phyloP scores from a whole-genome alignment of 2,329 filamentous ascomycete species.

The Cordyceps farinosa region DNA sequence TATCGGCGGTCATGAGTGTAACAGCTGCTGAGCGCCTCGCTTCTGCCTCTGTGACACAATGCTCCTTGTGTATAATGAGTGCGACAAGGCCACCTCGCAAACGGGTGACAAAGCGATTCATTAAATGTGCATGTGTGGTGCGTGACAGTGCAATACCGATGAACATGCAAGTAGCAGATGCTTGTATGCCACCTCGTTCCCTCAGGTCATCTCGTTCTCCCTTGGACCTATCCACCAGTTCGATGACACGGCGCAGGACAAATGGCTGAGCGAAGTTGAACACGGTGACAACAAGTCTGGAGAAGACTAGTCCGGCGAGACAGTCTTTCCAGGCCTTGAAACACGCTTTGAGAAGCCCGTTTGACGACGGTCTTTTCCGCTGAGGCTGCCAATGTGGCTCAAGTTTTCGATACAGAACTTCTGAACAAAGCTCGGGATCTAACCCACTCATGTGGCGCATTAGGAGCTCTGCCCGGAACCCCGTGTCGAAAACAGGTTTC shows the following conservation, averaged over 20 bases:
- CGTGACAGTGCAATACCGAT: background rate
- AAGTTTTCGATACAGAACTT: background rate
- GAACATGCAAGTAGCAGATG: background rate
- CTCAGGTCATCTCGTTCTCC: conserved; percentile 8
- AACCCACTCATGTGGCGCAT: background rate
- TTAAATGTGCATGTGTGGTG: background rate
- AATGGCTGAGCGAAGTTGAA: conserved; percentile 6
- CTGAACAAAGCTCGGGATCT: background rate
- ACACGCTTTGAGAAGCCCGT: conserved; percentile 17
- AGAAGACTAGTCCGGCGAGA: background rate
- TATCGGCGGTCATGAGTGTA: conserved; percentile 10
- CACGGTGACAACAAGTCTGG: background rate
- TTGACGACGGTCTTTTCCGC: background rate
- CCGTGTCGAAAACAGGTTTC: background rate
- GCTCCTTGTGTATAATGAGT: conserved; percentile 47
- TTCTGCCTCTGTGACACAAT: conserved; percentile 28
- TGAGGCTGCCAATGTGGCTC: background rate
- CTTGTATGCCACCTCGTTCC: background rate
- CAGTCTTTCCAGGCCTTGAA: conserved; percentile 23
- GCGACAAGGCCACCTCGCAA: conserved; percentile 34
- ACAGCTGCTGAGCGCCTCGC: conserved; percentile 26
- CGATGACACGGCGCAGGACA: conserved; percentile 9
- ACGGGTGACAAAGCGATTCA: conserved; percentile 28
- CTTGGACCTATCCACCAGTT: conserved; percentile 22
- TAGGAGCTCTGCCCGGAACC: background rate